These are phyloP conservation scores for Colletotrichum cordylinicola DNA, from an alignment of 2,329 filamentous ascomycete species.

Conservation along the genomic window DNA sequence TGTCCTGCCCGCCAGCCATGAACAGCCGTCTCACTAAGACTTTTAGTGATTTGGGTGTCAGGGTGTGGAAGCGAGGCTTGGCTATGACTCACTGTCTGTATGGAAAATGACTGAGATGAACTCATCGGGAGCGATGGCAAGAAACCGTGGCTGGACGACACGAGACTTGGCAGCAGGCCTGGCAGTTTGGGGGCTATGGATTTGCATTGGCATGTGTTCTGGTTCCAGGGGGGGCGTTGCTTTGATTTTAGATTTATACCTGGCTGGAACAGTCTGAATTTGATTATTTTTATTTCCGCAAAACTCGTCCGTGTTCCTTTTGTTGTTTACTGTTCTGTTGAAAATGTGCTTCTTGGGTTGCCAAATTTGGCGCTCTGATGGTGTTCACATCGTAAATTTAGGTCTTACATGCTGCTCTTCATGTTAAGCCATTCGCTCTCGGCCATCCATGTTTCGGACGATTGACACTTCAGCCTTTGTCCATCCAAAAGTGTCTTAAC, in stretches of 20 bases:
- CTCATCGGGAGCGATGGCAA: not conserved
- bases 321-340: fast-evolving
- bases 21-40: not conserved
- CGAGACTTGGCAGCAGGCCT: slow-evolving; percentile 8
- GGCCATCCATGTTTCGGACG: not conserved
- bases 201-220: not conserved
- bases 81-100: not conserved
- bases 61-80: not conserved
- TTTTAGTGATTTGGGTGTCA: not conserved
- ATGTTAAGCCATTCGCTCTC: not conserved
- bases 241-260: not conserved
- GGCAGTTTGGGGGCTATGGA: not conserved
- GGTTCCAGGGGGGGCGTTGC: not conserved
- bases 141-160: not conserved
- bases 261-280: slow-evolving; percentile 14
- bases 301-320: not conserved
- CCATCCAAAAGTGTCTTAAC: not conserved
- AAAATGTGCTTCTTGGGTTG: not conserved
- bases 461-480: not conserved
- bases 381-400: not conserved
- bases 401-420: not conserved
- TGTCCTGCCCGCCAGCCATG: not conserved
- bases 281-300: not conserved
- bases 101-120: not conserved
- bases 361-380: too few relatives aligned